Base-by-base conservation (phyloP, 768 basidiomycete genomes). In the Exidia glandulosa region DNA sequence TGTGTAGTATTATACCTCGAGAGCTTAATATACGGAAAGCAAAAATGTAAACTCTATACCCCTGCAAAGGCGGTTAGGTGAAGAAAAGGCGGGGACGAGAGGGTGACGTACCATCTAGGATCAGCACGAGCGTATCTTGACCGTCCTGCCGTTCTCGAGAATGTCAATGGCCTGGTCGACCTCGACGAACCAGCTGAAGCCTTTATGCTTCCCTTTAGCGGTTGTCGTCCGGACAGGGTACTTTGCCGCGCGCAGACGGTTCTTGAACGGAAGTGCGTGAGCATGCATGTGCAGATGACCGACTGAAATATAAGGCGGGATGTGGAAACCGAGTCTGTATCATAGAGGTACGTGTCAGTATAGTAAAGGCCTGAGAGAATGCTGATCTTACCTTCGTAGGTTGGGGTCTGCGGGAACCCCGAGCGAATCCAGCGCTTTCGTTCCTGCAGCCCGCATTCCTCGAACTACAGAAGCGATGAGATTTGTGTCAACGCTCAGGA, bases 321-420 rank as follows among this genome's bases (percentile, higher is more conserved):
- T 87, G 67, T 91, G 88, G 66, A 90, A 91, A 1, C 89, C 88
- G 73, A 90, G 75, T 62, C 89, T 89, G 59, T n/a, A n/a, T n/a
- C n/a, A n/a, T n/a, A n/a, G n/a, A n/a, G n/a, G n/a, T n/a, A n/a
- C n/a, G n/a, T n/a, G n/a, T n/a, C n/a, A n/a, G n/a, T n/a, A n/a
- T n/a, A n/a, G n/a, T n/a, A n/a, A n/a, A n/a, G n/a, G n/a, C n/a
- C n/a, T n/a, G n/a, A n/a, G n/a, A n/a, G n/a, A n/a, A n/a, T n/a
- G n/a, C n/a, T n/a, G n/a, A n/a, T n/a, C n/a, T n/a, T n/a, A n/a
- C n/a, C n/a, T n/a, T n/a, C n/a, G n/a, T n/a, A n/a, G n/a, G n/a
- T n/a, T n/a, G n/a, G 6, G 27, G 59, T 13, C 63, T 60, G 6
- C 74, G 52, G 31, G 73, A n/a, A 82, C 71, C 10, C 75, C 71